Base-by-base conservation (phyloP, 129 eudicot genomes). In the Cynara cardunculus region DNA sequence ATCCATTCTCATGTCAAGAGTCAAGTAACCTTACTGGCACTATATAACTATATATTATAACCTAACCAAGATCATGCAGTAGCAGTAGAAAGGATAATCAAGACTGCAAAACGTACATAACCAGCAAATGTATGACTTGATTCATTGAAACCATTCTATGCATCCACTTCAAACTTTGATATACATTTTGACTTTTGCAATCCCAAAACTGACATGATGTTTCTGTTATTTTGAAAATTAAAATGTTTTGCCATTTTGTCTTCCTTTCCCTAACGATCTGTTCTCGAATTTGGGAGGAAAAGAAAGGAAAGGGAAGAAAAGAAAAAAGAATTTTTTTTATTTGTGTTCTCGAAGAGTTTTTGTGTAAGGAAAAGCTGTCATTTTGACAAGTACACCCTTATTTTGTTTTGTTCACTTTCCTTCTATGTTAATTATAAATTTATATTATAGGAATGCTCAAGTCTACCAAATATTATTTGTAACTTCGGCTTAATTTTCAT, bases 41-140 rank as follows among this genome's bases (percentile, higher is more conserved):
- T 46, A 46, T 3, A 61, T 7, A 21, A 21, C 13, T 61, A 21
- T 7, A 61, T 21, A 21, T 59, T 19, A 59, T 59, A 59, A 46
- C 25, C 66, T 59, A 59, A 19, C n/a, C n/a, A n/a, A n/a, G n/a
- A 5, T 4, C 46, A 71, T 71, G 64, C 64, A 53, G 16, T 18
- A 59, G 66, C 66, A n/a, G 66, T 59, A 59, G 66, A 5, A 56
- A 59, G 66, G 10, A 11, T 5, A 13, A 59, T 59, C 66, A 59
- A 7, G 24, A n/a, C 66, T 59, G 66, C 66, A 59, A 11, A 22
- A 49, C 25, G 44, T 74, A 59, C 14, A 39, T 49, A 74, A 74
- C 41, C 19, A 62, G 35, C 71, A 76, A 30, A 61, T 53, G 71
- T 75, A 56, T 46, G 27, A 74, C 69, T n/a, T 59, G 49, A 41